Base-by-base conservation (phyloP, 2,329 filamentous ascomycete species). In the Diaporthe ilicicola region DNA sequence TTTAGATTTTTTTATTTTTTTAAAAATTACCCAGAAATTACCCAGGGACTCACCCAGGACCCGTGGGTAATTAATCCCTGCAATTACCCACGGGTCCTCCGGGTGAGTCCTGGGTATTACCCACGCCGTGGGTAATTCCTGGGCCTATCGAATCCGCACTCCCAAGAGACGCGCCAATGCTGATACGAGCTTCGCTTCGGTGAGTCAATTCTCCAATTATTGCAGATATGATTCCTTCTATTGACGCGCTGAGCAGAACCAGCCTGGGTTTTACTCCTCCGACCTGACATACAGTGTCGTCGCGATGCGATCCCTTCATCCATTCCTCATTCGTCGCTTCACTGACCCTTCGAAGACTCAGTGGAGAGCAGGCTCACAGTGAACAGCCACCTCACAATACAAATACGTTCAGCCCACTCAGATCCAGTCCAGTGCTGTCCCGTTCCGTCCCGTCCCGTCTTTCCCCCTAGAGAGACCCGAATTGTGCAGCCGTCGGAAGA, bases 151-250 rank as follows among this genome's bases (percentile, higher is more conserved):
- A n/a, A n/a, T n/a, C n/a, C n/a, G 24, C 39, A n/a, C 46, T 17
- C 42, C 24, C 29, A 22, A 32, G 3, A 48, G 42, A 48, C 56
- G 44, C 59, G 59, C 44, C 59, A 34, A 48, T 48, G 6, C 42
- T 46, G 17, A 62, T 32, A 62, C 39, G 56, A 46, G 29, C 59
- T 44, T 62, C 59, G 59, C 42, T 44, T 48, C 59, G 59, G 59
- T 34, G 19, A 34, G 59, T 27, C 19, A 22, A 9, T 34, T 62
- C 22, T 62, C 59, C 46, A 29, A 62, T 42, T 37, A 12, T 22
- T 32, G 29, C 29, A 34, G 24, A 27, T 48, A n/a, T 34, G 3
- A 13, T 17, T 48, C 22, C 22, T 22, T 34, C 12, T 37, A 61
- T 61, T 44, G 39, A 44, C 39, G 22, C 56, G 56, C 24, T 61